Evolutionary conservation across 352 stramenopile genomes (phyloP), one percentile per base, ranked within the genome.

Genomic region (Phytophthora agathidicida): DNA sequence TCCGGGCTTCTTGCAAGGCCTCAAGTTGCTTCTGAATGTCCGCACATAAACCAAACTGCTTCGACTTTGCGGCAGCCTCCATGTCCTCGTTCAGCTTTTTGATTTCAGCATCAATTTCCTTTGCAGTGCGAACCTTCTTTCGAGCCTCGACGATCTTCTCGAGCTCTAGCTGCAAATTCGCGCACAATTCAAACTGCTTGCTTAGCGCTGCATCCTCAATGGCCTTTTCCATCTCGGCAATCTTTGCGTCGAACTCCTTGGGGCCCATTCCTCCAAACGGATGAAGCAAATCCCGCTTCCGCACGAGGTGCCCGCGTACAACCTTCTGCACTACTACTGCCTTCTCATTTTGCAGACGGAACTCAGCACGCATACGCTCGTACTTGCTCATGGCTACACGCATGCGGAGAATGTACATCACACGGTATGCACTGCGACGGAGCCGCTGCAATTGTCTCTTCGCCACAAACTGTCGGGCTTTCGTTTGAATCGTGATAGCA

Each of bases 151-250:
- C 76, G 24, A 93, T 72, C 37, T 82, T 84, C 33, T 96, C 85
- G 3, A 96, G 60, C 13, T 96, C 86, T 14, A 93, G 85, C 51
- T 96, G 88, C 30, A 96, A 60, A 23, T 87, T 89, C 0, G 86
- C 78, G 32, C 86, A 96, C 46, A 84, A 47, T 24, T 96, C 85
- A 64, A 96, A 96, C 55, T 96, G 80, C 51, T 94, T 95, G 66
- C 80, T 87, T 16, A 74, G 63, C 0, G 84, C 86, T 17, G 88
- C 88, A n/a, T 89, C 68, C 17, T 78, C 76, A 54, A 96, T 95
- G 6, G 82, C 86, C 8, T 57, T 69, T 64, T 96, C 88, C 43
- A 94, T 68, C 24, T 89, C 83, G 0, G 71, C 69, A 46, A 96
- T 96, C 49, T 87, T 83, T 2, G 50, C 48, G 47, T 96, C 88